Evolutionary conservation across 2,329 filamentous ascomycete genomes (phyloP), one percentile per base, ranked within the genome.

Genomic region (Talaromyces sp.): DNA sequence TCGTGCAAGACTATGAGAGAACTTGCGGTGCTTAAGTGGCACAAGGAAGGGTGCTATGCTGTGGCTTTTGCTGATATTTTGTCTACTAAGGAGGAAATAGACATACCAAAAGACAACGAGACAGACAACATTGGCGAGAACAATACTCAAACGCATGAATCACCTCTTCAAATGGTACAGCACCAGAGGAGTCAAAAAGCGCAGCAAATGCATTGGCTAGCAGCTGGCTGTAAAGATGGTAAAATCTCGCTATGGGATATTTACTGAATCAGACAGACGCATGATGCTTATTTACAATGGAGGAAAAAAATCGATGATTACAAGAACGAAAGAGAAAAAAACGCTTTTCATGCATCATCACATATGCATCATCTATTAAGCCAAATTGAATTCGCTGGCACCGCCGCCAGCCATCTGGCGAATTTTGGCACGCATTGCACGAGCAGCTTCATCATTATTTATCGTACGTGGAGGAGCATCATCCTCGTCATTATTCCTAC

Each of bases 161-260:
- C 41, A 75, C 69, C 4, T 66, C 71, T 19, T 71, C 50, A 82
- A 60, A 81, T 77, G 2, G 85, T 91, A 55, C 88, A 85, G 62
- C 83, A 86, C 38, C 83, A 85, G 64, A 81, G 90, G 59, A 79
- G 86, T 24, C 78, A 78, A 38, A 86, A 86, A 67, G 87, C 89
- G 11, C 86, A 84, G 68, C 80, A 79, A 56, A 89, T 88, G 26
- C 93, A 98, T 74, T 98, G 93, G 93, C 74, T 98, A 56, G 95
- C 89, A 19, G 91, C 86, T 1, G 95, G 95, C 1, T 89, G 90
- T 59, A 99, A 98, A 73, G 95, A 98, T 77, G 95, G 93, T 19
- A 96, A 96, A 73, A 86, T 98, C 64, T 96, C 91, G 71, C 78
- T 99, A 66, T 99, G 95, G 95, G 91, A 97, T 77, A 87, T 98